phyloP scores from a whole-genome alignment of 2,329 filamentous ascomycete species.

The Sarocladiaceae sp. region DNA sequence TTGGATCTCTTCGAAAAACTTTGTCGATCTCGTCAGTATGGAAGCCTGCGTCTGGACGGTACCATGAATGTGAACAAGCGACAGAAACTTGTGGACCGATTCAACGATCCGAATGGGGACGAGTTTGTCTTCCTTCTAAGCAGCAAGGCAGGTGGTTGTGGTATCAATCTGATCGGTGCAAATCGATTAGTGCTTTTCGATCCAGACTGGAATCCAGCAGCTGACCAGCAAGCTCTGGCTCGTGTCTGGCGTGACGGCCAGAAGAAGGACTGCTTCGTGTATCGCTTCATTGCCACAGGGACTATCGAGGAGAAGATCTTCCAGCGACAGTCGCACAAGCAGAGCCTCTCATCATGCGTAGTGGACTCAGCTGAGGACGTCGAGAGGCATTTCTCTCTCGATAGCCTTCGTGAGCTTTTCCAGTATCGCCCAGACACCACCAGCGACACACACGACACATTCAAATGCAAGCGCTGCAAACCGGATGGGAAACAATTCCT shows the following conservation, averaged over 20 bases:
- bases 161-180: constrained; percentile 90
- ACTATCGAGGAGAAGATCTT: constrained; percentile 99
- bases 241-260: constrained; percentile 98
- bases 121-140: constrained; percentile 97
- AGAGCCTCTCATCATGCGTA: constrained; percentile 91
- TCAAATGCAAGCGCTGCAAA: constrained; percentile 95
- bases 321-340: constrained; percentile 96
- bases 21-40: constrained; percentile 81
- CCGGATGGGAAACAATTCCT: constrained; percentile 81
- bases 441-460: constrained; percentile 96
- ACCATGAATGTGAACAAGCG: constrained; percentile 98
- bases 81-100: constrained; percentile 94
- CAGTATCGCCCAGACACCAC: constrained; percentile 81
- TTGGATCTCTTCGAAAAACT: constrained; percentile 91
- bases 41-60: constrained; percentile 83
- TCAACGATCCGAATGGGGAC: constrained; percentile 85
- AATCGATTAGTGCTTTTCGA: constrained; percentile 96
- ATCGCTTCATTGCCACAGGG: constrained; percentile 97
- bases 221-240: constrained; percentile 93
- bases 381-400: constrained; percentile 90
- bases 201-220: constrained; percentile 96
- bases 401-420: constrained; percentile 88
- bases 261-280: constrained; percentile 99
- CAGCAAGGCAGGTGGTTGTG: constrained; percentile 94
- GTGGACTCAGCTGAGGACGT: constrained; percentile 97